Conservation (phyloP, 768 basidiomycete genomes). For the Boletellus sp. region DNA sequence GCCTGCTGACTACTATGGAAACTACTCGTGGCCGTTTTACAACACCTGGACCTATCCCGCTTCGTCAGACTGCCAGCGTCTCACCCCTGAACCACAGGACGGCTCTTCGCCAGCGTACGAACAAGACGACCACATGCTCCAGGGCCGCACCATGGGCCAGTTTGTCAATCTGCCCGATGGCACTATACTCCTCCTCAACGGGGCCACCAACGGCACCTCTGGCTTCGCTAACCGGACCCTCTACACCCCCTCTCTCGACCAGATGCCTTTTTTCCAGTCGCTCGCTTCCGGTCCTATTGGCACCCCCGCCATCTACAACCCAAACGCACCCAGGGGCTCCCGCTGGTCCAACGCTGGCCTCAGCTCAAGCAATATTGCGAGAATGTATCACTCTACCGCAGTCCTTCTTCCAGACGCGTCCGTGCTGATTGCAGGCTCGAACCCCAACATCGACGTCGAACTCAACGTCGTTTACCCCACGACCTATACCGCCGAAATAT, state of each 20-base stretch:
- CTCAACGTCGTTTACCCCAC: no score
- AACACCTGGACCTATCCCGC: slow-evolving; percentile 73
- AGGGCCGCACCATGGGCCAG: slow-evolving; percentile 86
- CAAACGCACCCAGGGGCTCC: slow-evolving; percentile 61
- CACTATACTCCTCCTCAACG: slow-evolving; percentile 77
- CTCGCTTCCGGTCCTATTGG: slow-evolving; percentile 78
- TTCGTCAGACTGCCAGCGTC: slow-evolving; percentile 70
- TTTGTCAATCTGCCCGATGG: slow-evolving; percentile 82
- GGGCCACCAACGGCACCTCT: slow-evolving; percentile 81
- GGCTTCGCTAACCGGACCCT: slow-evolving; percentile 69
- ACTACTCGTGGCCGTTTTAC: slow-evolving; percentile 68
- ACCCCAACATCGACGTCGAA: no score
- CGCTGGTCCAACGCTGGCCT: slow-evolving; percentile 74
- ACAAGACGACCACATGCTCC: slow-evolving; percentile 72
- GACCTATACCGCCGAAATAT: no score
- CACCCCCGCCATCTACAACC: slow-evolving; percentile 82
- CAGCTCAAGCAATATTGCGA: slow-evolving; percentile 57
- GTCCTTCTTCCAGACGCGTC: slow-evolving; percentile 86
- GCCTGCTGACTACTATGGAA: slow-evolving; percentile 67
- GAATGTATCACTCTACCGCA: slow-evolving; percentile 90
- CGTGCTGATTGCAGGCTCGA: slow-evolving; percentile 15
- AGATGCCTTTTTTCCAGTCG: slow-evolving; percentile 70
- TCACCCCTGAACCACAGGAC: slow-evolving; percentile 80
- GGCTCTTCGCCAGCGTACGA: slow-evolving; percentile 57
- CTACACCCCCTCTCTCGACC: slow-evolving; percentile 33